phyloP scores from a whole-genome alignment of 2,329 filamentous ascomycete species.

The Hypoxylon sp. region DNA sequence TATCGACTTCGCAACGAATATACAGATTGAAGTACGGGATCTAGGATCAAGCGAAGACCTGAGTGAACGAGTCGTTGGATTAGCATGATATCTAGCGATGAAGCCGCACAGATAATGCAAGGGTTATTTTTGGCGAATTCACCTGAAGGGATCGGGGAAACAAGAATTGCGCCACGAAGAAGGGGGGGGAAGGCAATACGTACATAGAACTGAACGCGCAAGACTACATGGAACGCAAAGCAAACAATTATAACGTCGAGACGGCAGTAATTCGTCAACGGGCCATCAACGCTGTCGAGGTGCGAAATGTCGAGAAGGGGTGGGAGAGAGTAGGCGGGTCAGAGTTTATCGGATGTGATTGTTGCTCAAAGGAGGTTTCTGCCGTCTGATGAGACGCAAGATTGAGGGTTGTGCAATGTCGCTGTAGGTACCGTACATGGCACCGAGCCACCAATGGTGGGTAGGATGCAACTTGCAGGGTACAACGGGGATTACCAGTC shows the following conservation, averaged over 20 bases:
- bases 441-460: slow-evolving; percentile 23
- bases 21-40: slow-evolving; percentile 41
- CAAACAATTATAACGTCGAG: slow-evolving; percentile 29
- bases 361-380: slow-evolving; percentile 43
- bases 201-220: slow-evolving; percentile 39
- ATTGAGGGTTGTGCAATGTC: slow-evolving; percentile 33
- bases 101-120: slow-evolving; percentile 37
- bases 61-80: slow-evolving; percentile 44
- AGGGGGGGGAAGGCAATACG: slow-evolving; percentile 21
- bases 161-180: slow-evolving; percentile 35
- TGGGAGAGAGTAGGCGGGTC: slow-evolving; percentile 1
- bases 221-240: slow-evolving; percentile 39
- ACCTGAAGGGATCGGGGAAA: slow-evolving; percentile 37
- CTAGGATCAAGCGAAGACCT: slow-evolving; percentile 47
- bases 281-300: slow-evolving; percentile 6
- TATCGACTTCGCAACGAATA: slow-evolving; percentile 40
- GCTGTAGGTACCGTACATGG: slow-evolving; percentile 34
- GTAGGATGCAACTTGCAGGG: slow-evolving; percentile 33
- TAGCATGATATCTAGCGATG: slow-evolving; percentile 47
- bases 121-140: slow-evolving; percentile 22
- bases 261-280: slow-evolving; percentile 15
- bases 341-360: slow-evolving; percentile 33
- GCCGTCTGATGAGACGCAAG: slow-evolving; percentile 40
- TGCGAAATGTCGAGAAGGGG: slow-evolving; percentile 20
- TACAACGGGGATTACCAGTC: slow-evolving; percentile 27